Evolutionary conservation across 75 land plant species (phyloP), one percentile per base, ranked within the genome.

Genomic region (Picea glauca): DNA sequence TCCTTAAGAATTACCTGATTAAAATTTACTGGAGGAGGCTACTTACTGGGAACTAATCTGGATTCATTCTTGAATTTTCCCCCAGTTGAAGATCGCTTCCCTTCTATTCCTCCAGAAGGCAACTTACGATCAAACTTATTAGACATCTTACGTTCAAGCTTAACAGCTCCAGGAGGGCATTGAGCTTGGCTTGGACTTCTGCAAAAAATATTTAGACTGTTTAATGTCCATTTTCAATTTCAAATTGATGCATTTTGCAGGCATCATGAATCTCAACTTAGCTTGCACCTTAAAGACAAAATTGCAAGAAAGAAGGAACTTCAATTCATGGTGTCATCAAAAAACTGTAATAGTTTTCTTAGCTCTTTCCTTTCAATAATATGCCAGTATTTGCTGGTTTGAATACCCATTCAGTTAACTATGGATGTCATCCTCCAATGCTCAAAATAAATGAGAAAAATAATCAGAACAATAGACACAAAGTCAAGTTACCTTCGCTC

Each of bases 401-500:
- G 15, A 76, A 32, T 50, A 50, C 26, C 54, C 46, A 31, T 80
- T 18, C 15, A 17, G 3, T 59, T n/a, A 58, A 58, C 11, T 54
- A 40, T 74, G 62, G 20, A 13, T 57, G 5, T 62, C 30, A 5
- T 50, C 58, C 32, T n/a, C 13, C 23, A 32, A 40, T 38, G 62
- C 32, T 11, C n/a, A 78, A 5, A 81, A 50, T 76, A 32, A 23
- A 26, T n/a, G 66, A 8, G 21, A 64, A 21, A 43, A 50, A 13
- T 32, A 20, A 65, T n/a, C 20, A 40, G 33, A 60, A 30, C 6
- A 46, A 21, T 26, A 38, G 26, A 61, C 62, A 76, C 58, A 77
- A 15, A 20, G 17, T 30, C 1, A 50, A 54, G 5, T 67, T 84
- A 90, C 92, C 92, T 90, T 8, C 67, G 46, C 66, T 84, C 92